Base-by-base conservation (phyloP, 73 alveolate species). In the Tetrahymena malaccensis region DNA sequence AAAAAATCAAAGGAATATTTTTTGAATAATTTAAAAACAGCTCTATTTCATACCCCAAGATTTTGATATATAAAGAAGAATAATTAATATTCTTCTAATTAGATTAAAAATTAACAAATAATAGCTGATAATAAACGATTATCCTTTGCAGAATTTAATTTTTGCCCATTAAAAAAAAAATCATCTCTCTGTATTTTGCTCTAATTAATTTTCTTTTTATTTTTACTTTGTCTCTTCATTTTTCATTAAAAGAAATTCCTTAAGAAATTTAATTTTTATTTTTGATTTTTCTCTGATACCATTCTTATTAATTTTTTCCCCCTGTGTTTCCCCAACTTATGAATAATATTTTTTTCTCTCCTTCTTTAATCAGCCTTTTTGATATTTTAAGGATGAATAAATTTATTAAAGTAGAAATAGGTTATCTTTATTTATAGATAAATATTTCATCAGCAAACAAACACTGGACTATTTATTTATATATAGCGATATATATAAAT, bases 11-110 rank as follows among this genome's bases (percentile, higher is more conserved):
- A 70, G 89, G 89, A 70, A 70, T 27, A 19, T 70, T 70, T 70
- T 70, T 70, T 70, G 89, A 70, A 70, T 70, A 70, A 70, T 70
- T 70, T 70, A 25, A 70, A 70, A 70, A 70, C 89, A 70, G 89
- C 89, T 70, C 89, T 70, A 70, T 70, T 70, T 70, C 89, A 70
- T n/a, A 70, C 89, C 89, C 89, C 89, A 70, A 70, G 89, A 70
- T 70, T 70, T 70, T n/a, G 89, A 70, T 25, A n/a, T n/a, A 70
- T 4, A 70, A 70, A 70, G 89, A 70, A 70, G 25, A 50, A n/a
- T 70, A 3, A 70, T 70, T 70, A 70, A 70, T 70, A n/a, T 70
- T 70, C 89, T 70, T 70, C 89, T 70, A 70, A 70, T 70, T 31
- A 70, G 43, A 70, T 70, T 70, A 70, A 70, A 70, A 70, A 70